Conservation (phyloP, 106 monocot genomes). For the Hemerocallis citrina region DNA sequence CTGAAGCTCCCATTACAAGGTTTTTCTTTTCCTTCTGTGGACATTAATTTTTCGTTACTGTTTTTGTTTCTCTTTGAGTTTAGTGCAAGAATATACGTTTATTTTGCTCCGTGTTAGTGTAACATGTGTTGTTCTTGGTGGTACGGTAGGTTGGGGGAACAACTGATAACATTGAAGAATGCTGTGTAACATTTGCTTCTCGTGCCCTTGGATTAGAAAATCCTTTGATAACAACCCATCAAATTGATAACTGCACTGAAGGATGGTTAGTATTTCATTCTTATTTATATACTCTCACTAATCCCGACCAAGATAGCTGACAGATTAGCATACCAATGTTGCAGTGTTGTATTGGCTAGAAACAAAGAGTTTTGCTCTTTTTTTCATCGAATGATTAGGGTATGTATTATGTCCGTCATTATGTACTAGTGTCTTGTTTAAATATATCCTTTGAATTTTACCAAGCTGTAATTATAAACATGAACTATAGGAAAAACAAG, state of each 20-base stretch:
- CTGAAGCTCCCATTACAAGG: too few species aligned
- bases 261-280: conserved; percentile 65
- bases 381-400: conserved; percentile 96
- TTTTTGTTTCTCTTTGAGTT: neutral
- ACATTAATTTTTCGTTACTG: neutral
- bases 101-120: neutral
- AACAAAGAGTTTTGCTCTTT: conserved; percentile 87
- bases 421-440: neutral
- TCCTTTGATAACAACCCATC: conserved; percentile 82
- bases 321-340: conserved; percentile 10
- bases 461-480: conserved; percentile 1
- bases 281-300: neutral
- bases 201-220: conserved; percentile 71
- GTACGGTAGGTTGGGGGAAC: conserved; percentile 82
- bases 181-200: conserved; percentile 86
- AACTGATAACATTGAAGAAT: conserved; percentile 95
- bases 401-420: conserved; percentile 38
- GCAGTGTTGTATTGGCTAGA: conserved; percentile 85
- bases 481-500: conserved; percentile 69
- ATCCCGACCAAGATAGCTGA: neutral
- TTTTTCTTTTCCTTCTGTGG: neutral
- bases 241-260: conserved; percentile 96
- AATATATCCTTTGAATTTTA: neutral
- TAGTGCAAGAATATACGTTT: neutral
- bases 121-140: conserved; percentile 1